Conservation (phyloP, 2,329 filamentous ascomycete genomes). For the Ophiostoma himal-ulmi region DNA sequence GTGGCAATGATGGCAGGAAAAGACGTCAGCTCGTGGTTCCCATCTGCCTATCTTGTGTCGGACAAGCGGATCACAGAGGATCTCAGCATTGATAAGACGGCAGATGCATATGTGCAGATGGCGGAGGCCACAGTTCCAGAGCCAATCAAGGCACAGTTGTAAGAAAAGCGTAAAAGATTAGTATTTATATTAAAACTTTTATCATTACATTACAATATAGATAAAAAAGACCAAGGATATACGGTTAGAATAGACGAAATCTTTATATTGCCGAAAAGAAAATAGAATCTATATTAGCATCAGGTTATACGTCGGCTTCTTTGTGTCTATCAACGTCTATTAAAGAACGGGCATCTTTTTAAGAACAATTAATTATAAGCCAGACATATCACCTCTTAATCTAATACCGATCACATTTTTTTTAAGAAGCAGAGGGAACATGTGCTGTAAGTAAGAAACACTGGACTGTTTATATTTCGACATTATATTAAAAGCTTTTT, state of each 20-base stretch:
- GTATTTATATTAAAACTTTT: not conserved
- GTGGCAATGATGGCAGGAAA: constrained; percentile 16
- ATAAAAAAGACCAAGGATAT: too few species aligned
- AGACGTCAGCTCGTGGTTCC: not conserved
- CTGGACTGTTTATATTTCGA: not conserved
- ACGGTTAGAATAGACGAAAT: too few species aligned
- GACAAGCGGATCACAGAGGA: not conserved
- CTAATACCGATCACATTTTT: too few species aligned
- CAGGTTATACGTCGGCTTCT: not conserved
- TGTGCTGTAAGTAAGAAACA: not conserved
- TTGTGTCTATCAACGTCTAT: not conserved
- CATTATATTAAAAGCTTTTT: not conserved
- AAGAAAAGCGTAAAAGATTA: not conserved
- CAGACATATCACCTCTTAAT: not conserved
- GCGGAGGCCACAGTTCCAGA: not conserved
- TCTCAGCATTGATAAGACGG: not conserved
- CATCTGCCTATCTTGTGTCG: not conserved
- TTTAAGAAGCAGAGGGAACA: too few species aligned
- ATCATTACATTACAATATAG: too few species aligned
- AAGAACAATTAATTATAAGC: accelerated
- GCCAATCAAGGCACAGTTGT: not conserved
- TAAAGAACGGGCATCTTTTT: not conserved
- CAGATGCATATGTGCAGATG: constrained; percentile 5
- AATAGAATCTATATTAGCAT: not conserved
- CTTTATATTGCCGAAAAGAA: not conserved